Evolutionary conservation across 805 yeast genomes (phyloP), one percentile per base, ranked within the genome.

Genomic region (Saccharomycopsis sp.): DNA sequence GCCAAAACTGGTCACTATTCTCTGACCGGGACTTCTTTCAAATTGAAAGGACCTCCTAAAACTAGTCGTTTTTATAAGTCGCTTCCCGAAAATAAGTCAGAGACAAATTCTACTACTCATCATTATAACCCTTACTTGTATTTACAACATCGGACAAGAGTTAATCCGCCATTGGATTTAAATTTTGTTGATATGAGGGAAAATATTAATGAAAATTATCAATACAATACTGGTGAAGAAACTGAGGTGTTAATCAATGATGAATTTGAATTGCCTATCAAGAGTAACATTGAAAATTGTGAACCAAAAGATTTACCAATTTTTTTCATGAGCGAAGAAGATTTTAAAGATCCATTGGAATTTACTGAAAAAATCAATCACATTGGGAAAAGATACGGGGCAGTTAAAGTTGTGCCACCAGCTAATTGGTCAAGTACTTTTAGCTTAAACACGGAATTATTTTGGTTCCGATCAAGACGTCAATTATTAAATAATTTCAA

Each of bases 331-430:
- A 63, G 74, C 2, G 62, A 61, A 16, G 68, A 67, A 17, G 77
- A 79, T 51, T 72, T 74, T 48, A 55, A 61, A 27, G 82, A 79
- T 57, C 87, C 89, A 2, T 64, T 74, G 11, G 57, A 54, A 33
- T 76, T 77, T 49, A 63, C 79, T 27, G 79, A 76, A 46, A 61
- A 68, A 9, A 51, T 77, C 3, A 55, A 60, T 8, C 62, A 59
- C 0, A 52, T 61, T n/a, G 87, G 84, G 0, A 59, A 56, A 36
- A 54, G 61, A 23, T 69, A 66, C 53, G 90, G 90, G 1, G 88
- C 87, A 14, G 65, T 84, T 32, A 84, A 82, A 55, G 63, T 85
- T 4, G 65, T 72, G 5, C 77, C 86, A 4, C 84, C 85, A 1
- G 52, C 47, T 1, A 41, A 52, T 5, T 69, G 70, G 70, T 45